A percentile compares a stretch with the other conserved stretches of the same genome.
Conservation (phyloP, 441 rosid species). For the Erodium trifolium region DNA sequence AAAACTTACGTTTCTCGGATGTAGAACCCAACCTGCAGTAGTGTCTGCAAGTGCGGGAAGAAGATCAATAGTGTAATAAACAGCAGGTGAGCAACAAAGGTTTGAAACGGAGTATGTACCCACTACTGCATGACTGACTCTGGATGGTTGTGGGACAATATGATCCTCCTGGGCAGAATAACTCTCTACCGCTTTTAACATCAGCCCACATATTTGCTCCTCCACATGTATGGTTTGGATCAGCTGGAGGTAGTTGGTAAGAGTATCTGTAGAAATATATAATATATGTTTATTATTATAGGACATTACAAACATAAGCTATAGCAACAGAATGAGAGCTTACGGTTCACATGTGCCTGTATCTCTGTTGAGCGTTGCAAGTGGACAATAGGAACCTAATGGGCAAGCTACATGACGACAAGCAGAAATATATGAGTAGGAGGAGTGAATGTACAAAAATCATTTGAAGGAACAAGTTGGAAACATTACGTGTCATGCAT, state of each 20-base stretch:
- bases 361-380: conserved; percentile 44
- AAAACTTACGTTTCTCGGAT: conserved; percentile 54
- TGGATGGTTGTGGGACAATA: conserved; percentile 72
- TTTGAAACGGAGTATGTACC: conserved; percentile 34
- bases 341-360: conserved; percentile 64
- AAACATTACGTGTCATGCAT: conserved; percentile 81
- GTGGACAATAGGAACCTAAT: conserved; percentile 56
- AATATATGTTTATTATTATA: conserved; percentile 17
- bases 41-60: conserved; percentile 48
- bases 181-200: conserved; percentile 44
- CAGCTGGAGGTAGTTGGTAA: conserved; percentile 69
- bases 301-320: background rate
- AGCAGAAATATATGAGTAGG: background rate
- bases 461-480: no score
- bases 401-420: conserved; percentile 44
- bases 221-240: conserved; percentile 80
- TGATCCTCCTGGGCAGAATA: conserved; percentile 79
- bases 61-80: conserved; percentile 19
- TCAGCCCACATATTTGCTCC: conserved; percentile 94
- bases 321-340: conserved; percentile 26
- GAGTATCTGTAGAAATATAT: conserved; percentile 47
- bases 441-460: no score
- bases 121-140: conserved; percentile 51
- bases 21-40: conserved; percentile 88
- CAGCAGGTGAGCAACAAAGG: background rate